Percentiles rank a stretch among this genome's conserved stretches.
Evolutionary conservation across 1,139 yeast species (phyloP).

Genomic region (Saccharomyces hybrid): DNA sequence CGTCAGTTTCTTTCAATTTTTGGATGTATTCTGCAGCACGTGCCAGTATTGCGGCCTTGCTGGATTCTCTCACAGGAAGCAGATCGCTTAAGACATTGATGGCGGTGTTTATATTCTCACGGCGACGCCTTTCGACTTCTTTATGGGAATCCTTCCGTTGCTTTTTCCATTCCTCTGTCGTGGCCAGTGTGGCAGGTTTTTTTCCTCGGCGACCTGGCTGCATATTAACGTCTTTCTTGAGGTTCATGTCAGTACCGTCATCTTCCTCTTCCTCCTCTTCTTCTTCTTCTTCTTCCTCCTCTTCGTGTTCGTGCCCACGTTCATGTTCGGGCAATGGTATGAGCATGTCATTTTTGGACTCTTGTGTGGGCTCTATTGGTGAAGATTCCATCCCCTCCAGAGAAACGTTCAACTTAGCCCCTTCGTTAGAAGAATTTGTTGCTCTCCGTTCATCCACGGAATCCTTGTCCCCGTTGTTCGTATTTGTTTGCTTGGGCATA

Average conservation of each 20-base stretch:
- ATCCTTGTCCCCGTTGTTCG: conserved; percentile 5
- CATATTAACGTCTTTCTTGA: conserved; percentile 21
- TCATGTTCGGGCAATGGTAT: conserved; percentile 2
- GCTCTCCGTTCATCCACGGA: not conserved
- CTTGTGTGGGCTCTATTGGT: conserved; percentile 1
- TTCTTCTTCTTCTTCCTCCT: conserved; percentile 4
- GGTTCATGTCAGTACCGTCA: conserved; percentile 1
- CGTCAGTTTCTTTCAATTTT: conserved; percentile 81
- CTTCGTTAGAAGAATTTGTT: not conserved
- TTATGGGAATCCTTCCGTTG: conserved; percentile 86
- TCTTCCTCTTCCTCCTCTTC: not conserved
- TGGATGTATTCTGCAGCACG: conserved; percentile 86
- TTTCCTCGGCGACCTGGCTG: conserved; percentile 28
- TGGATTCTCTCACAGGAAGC: conserved; percentile 83
- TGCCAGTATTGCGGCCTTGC: conserved; percentile 82
- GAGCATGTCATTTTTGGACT: conserved; percentile 1
- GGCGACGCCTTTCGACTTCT: conserved; percentile 93
- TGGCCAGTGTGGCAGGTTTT: conserved; percentile 42
- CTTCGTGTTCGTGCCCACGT: conserved; percentile 3
- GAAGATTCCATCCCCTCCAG: conserved; percentile 1
- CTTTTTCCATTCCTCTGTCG: conserved; percentile 82
- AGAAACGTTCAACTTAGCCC: not conserved
- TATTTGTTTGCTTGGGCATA: not conserved
- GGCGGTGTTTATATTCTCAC: conserved; percentile 87
- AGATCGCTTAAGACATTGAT: conserved; percentile 71